Evolutionary conservation across 2,329 filamentous ascomycete species (phyloP).

Genomic region (Talaromyces marneffei): DNA sequence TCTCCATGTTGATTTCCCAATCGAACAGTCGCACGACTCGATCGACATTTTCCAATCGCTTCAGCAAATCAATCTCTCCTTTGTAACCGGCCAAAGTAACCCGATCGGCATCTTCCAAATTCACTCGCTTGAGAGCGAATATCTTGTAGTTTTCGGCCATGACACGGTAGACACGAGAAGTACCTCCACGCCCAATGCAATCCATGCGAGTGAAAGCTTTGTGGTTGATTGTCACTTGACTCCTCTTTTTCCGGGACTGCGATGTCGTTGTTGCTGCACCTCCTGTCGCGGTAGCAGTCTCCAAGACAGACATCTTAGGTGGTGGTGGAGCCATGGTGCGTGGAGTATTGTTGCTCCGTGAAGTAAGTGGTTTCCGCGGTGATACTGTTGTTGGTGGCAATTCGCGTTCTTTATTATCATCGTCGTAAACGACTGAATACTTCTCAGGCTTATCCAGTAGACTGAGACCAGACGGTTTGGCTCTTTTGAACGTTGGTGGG

Average conservation of each 20-base stretch:
- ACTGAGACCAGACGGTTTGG: conserved; percentile 52
- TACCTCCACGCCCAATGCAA: conserved; percentile 85
- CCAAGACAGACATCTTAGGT: conserved; percentile 94
- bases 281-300: conserved; percentile 77
- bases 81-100: conserved; percentile 78
- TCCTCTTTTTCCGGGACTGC: conserved; percentile 68
- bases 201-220: conserved; percentile 87
- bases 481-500: conserved; percentile 61
- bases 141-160: conserved; percentile 96
- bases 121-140: conserved; percentile 88
- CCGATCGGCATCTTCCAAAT: conserved; percentile 83
- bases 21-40: conserved; percentile 87
- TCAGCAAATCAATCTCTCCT: conserved; percentile 88
- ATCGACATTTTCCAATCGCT: conserved; percentile 75
- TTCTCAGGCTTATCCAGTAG: conserved; percentile 54
- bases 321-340: conserved; percentile 69
- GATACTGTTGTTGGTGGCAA: conserved; percentile 42
- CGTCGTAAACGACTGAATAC: conserved; percentile 45
- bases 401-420: conserved; percentile 38
- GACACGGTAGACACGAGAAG: conserved; percentile 89
- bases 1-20: conserved; percentile 88
- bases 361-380: conserved; percentile 45
- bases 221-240: conserved; percentile 81
- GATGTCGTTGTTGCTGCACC: conserved; percentile 71
- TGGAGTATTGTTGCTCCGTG: conserved; percentile 63